Conservation (phyloP, 352 stramenopile genomes). For the Globisporangium lucens region DNA sequence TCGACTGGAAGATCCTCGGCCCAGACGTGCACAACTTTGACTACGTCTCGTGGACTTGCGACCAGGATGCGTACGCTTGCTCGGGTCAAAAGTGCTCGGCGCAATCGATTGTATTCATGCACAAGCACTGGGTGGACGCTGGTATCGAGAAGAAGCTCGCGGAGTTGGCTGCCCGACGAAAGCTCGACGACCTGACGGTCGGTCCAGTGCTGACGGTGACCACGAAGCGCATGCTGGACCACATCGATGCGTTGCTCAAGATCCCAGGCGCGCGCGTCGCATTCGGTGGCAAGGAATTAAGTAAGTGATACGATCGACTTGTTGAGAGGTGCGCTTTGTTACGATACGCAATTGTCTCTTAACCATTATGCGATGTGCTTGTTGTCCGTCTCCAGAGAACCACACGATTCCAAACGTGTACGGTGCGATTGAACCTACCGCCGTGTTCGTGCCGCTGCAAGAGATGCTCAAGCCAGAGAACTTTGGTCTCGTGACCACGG, state of each 20-base stretch:
- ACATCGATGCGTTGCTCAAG: slow-evolving; percentile 89
- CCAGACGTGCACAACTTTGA: slow-evolving; percentile 95
- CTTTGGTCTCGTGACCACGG: slow-evolving; percentile 93
- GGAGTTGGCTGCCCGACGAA: slow-evolving; percentile 85
- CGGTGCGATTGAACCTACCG: slow-evolving; percentile 96
- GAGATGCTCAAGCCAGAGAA: slow-evolving; percentile 95
- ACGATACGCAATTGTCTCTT: not conserved
- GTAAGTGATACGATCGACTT: slow-evolving; percentile 23
- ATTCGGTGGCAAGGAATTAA: slow-evolving; percentile 93
- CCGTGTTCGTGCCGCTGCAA: slow-evolving; percentile 95
- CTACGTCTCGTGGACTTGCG: slow-evolving; percentile 97
- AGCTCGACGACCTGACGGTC: slow-evolving; percentile 94
- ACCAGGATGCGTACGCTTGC: slow-evolving; percentile 98
- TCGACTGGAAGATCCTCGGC: slow-evolving; percentile 98
- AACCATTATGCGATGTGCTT: not conserved
- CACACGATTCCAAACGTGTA: slow-evolving; percentile 96
- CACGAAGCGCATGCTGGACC: slow-evolving; percentile 94
- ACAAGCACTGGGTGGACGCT: slow-evolving; percentile 94
- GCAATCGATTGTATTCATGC: slow-evolving; percentile 98
- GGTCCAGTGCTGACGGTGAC: slow-evolving; percentile 96
- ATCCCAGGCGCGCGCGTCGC: slow-evolving; percentile 93
- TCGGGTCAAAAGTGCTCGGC: slow-evolving; percentile 99
- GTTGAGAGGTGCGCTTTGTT: not conserved
- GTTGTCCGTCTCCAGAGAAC: slow-evolving; percentile 44
- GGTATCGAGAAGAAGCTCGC: slow-evolving; percentile 94